Percentiles rank a stretch among this genome's conserved stretches.
Evolutionary conservation across 2,329 filamentous ascomycete species (phyloP).

Genomic region (Alternaria angustiovoidea): DNA sequence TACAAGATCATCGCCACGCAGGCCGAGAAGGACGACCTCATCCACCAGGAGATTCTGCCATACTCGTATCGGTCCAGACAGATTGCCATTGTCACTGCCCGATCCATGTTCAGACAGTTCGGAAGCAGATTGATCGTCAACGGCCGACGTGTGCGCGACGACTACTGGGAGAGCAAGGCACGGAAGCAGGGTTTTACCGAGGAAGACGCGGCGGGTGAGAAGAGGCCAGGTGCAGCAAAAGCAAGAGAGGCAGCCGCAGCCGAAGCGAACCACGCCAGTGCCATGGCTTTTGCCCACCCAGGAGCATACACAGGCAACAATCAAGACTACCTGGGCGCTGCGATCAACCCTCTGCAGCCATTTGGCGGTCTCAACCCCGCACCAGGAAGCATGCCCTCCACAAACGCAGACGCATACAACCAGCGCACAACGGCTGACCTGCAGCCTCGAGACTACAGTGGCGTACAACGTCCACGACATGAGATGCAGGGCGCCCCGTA

Average conservation of each 20-base stretch:
- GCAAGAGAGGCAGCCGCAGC: constrained; percentile 82
- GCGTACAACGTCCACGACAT: constrained; percentile 84
- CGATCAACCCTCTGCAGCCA: constrained; percentile 45
- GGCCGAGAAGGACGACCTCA: constrained; percentile 94
- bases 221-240: constrained; percentile 90
- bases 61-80: constrained; percentile 98
- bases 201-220: constrained; percentile 93
- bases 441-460: constrained; percentile 80
- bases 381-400: constrained; percentile 76
- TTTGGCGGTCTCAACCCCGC: constrained; percentile 70
- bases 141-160: constrained; percentile 89
- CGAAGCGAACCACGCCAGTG: constrained; percentile 65
- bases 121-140: constrained; percentile 92
- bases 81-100: constrained; percentile 96
- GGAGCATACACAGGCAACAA: constrained; percentile 44
- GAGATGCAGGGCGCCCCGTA: constrained; percentile 85
- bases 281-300: constrained; percentile 43
- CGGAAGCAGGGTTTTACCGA: constrained; percentile 98
- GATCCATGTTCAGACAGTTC: constrained; percentile 99
- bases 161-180: constrained; percentile 98
- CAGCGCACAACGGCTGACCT: constrained; percentile 78
- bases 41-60: constrained; percentile 91
- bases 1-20: constrained; percentile 98
- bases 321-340: constrained; percentile 42
- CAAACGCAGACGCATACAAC: constrained; percentile 70